Percentiles rank a stretch among this genome's conserved stretches.
These are phyloP conservation scores for Tribonema minus DNA, from an alignment of 108 stramenopile genomes.

Conservation along the genomic window DNA sequence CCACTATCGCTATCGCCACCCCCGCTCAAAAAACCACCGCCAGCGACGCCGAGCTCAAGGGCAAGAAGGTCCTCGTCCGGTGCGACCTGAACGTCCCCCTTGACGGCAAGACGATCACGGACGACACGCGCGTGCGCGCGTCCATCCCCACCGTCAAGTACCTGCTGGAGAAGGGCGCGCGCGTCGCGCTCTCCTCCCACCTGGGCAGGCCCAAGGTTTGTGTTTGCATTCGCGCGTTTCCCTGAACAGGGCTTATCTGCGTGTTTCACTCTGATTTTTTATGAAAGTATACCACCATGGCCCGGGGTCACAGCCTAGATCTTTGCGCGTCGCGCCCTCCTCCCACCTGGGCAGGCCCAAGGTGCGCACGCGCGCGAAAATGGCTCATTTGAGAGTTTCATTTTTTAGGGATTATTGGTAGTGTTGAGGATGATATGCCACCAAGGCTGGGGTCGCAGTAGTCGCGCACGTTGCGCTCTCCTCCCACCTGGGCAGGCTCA, in stretches of 20 bases:
- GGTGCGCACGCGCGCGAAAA: no score
- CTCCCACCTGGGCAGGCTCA: conserved; percentile 98
- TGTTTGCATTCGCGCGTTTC: no score
- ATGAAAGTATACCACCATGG: no score
- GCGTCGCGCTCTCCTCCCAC: conserved; percentile 91
- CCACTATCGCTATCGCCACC: no score
- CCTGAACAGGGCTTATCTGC: no score
- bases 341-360: conserved; percentile 99
- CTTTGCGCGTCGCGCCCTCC: conserved; percentile 85
- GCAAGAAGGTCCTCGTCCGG: conserved; percentile 91
- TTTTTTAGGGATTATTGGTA: no score
- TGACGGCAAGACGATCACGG: conserved; percentile 88
- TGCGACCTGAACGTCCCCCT: conserved; percentile 98
- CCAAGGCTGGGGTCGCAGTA: conserved; percentile 89
- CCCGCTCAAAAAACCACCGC: no score
- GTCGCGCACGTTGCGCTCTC: conserved; percentile 92
- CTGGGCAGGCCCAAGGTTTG: conserved; percentile 98
- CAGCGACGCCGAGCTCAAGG: conserved; percentile 74
- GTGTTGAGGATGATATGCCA: no score
- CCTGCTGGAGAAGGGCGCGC: conserved; percentile 94
- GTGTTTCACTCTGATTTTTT: no score
- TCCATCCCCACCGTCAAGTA: conserved; percentile 97
- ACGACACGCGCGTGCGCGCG: conserved; percentile 97
- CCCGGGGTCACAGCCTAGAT: no score
- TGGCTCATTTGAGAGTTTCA: no score